phyloP scores from a whole-genome alignment of 768 basidiomycete species.

The Suillus occidentalis region DNA sequence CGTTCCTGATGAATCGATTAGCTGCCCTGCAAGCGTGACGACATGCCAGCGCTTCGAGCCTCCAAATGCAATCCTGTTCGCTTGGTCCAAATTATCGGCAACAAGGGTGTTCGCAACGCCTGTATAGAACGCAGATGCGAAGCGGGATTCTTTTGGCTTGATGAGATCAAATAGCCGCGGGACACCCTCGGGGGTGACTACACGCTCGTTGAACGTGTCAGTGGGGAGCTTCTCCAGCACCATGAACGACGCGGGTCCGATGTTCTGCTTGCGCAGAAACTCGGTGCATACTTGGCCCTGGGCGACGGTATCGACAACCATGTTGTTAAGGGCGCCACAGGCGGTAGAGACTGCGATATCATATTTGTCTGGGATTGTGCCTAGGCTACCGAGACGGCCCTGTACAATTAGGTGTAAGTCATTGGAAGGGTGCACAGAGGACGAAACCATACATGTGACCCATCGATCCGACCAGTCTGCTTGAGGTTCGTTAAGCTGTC shows the following conservation, averaged over 20 bases:
- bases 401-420: slow-evolving; percentile 28
- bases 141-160: slow-evolving; percentile 82
- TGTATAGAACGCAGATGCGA: slow-evolving; percentile 89
- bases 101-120: slow-evolving; percentile 86
- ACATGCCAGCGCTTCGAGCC: slow-evolving; percentile 78
- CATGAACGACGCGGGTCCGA: slow-evolving; percentile 92
- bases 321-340: slow-evolving; percentile 76
- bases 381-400: slow-evolving; percentile 93
- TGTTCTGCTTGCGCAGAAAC: slow-evolving; percentile 83
- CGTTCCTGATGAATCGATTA: slow-evolving; percentile 93
- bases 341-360: slow-evolving; percentile 96
- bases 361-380: slow-evolving; percentile 94
- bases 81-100: slow-evolving; percentile 87
- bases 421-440: neutral
- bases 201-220: slow-evolving; percentile 41
- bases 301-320: slow-evolving; percentile 89
- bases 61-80: slow-evolving; percentile 89
- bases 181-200: slow-evolving; percentile 83
- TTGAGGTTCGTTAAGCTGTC: slow-evolving; percentile 77
- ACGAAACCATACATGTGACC: slow-evolving; percentile 79
- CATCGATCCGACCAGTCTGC: slow-evolving; percentile 78
- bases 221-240: slow-evolving; percentile 80
- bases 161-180: slow-evolving; percentile 94
- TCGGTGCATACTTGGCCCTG: slow-evolving; percentile 93
- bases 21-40: slow-evolving; percentile 88